These are phyloP conservation scores for Verticillium alfalfae DNA, from an alignment of 2,329 filamentous ascomycete species.

Conservation along the genomic window DNA sequence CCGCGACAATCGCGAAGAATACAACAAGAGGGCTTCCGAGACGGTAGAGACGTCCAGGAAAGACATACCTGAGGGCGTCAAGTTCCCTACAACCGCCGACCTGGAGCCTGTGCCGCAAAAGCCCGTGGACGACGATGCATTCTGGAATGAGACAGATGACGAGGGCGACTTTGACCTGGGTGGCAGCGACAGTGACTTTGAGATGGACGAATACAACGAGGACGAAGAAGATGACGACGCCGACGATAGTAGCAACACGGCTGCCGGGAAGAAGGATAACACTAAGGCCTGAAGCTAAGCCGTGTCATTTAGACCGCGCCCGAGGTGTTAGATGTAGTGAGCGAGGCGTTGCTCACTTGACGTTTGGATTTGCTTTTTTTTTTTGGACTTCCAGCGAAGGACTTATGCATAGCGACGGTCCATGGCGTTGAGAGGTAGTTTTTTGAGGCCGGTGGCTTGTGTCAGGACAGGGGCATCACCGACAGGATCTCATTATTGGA, in stretches of 20 bases:
- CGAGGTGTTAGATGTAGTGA: background rate
- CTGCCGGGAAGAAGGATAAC: background rate
- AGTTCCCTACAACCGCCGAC: constrained; percentile 74
- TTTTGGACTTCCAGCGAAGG: background rate
- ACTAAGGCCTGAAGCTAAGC: background rate
- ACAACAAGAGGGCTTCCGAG: constrained; percentile 63
- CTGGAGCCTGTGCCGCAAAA: constrained; percentile 56
- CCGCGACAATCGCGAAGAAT: constrained; percentile 64
- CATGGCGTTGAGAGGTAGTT: constrained; percentile 13
- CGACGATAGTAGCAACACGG: constrained; percentile 34
- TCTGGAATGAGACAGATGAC: constrained; percentile 73
- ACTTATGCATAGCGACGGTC: constrained; percentile 12
- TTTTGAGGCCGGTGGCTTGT: background rate
- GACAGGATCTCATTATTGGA: background rate
- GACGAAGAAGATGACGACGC: constrained; percentile 53
- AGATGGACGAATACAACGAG: constrained; percentile 53
- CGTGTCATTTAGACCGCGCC: background rate
- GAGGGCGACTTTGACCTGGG: constrained; percentile 65
- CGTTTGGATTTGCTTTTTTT: background rate
- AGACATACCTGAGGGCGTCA: constrained; percentile 74
- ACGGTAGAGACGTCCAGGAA: constrained; percentile 69
- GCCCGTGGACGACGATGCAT: constrained; percentile 64
- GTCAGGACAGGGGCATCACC: background rate
- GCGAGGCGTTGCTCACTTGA: background rate
- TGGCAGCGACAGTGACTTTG: constrained; percentile 64